Evolutionary conservation across 495 filamentous ascomycete genomes (phyloP).

Genomic region (Penicillium macrosclerotiorum): DNA sequence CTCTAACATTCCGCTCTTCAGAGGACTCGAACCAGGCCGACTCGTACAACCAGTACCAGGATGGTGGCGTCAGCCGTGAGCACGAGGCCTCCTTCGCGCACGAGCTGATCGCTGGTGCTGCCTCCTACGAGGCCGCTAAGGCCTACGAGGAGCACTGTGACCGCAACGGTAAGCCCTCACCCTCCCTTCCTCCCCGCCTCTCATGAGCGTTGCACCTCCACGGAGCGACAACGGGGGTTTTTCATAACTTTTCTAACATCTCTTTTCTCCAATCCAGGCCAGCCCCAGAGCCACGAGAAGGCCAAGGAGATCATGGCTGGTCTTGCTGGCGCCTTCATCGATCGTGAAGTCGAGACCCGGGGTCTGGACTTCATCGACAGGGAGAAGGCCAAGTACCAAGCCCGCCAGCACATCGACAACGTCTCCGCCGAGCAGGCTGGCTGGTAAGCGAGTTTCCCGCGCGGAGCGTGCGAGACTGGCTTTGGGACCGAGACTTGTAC

Average conservation of each 20-base stretch:
- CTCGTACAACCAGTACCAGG: constrained; percentile 47
- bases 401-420: constrained; percentile 54
- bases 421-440: constrained; percentile 52
- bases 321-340: constrained; percentile 67
- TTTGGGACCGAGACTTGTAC: too few relatives aligned
- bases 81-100: constrained; percentile 60
- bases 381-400: constrained; percentile 63
- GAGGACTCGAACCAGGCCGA: constrained; percentile 28
- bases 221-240: not conserved
- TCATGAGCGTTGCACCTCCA: not conserved
- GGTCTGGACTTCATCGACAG: constrained; percentile 64
- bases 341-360: constrained; percentile 69
- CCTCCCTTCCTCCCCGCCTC: not conserved
- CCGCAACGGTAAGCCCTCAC: constrained; percentile 48
- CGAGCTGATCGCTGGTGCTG: constrained; percentile 68
- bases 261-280: constrained; percentile 45
- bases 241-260: not conserved
- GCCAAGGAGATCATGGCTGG: constrained; percentile 74
- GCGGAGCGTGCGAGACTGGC: too few relatives aligned
- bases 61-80: constrained; percentile 22
- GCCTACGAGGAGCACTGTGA: constrained; percentile 65
- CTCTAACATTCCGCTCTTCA: constrained; percentile 4
- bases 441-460: too few relatives aligned
- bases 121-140: constrained; percentile 72
- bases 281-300: constrained; percentile 58